phyloP scores from a whole-genome alignment of 2,329 filamentous ascomycete genomes.

The Diaporthe batatas region DNA sequence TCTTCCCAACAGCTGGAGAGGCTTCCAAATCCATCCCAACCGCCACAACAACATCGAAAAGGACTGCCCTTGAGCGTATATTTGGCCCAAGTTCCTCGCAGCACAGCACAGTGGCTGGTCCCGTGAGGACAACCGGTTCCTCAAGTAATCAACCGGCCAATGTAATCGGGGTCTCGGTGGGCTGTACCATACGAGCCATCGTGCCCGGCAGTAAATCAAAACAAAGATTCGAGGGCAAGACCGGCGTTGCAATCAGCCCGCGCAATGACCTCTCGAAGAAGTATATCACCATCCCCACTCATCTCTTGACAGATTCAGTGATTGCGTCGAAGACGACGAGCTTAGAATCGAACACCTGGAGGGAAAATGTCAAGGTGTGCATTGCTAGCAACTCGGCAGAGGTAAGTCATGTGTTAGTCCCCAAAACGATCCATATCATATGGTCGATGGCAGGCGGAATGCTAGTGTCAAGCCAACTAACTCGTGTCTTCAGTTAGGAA shows the following conservation, averaged over 20 bases:
- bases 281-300: background rate
- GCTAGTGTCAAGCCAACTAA: background rate
- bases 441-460: background rate
- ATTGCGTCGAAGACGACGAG: background rate
- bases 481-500: background rate
- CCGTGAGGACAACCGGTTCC: too few relatives aligned
- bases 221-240: background rate
- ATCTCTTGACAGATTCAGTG: background rate
- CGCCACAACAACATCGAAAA: background rate
- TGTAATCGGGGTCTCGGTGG: background rate
- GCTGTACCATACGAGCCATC: background rate
- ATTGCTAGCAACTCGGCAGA: background rate
- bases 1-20: conserved; percentile 4
- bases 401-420: background rate
- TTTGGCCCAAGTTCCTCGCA: background rate
- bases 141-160: background rate
- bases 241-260: background rate
- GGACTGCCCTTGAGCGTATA: background rate
- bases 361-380: background rate
- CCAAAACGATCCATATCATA: rapidly evolving
- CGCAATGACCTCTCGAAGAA: background rate
- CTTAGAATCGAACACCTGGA: background rate
- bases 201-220: background rate
- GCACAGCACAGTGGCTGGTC: background rate
- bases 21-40: background rate